Percentiles rank a stretch among this genome's conserved stretches.
Conservation (phyloP, 2,329 filamentous ascomycete species). For the Xylariaceae sp. region DNA sequence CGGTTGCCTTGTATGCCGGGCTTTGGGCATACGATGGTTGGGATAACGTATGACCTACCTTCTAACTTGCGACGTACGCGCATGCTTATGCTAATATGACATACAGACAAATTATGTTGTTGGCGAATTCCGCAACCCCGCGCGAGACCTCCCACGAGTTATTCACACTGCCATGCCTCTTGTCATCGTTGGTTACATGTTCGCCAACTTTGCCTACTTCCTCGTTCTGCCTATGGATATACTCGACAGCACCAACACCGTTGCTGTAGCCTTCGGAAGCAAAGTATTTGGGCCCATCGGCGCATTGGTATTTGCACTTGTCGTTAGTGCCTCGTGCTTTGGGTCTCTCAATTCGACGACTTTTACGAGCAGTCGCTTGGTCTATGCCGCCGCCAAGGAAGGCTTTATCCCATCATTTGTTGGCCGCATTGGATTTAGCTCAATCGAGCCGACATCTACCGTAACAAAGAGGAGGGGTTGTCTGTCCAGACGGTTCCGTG, state of each 20-base stretch:
- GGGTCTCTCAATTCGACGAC: slow-evolving; percentile 91
- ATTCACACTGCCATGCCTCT: slow-evolving; percentile 96
- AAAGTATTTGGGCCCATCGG: slow-evolving; percentile 86
- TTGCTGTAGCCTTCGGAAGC: slow-evolving; percentile 89
- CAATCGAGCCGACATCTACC: slow-evolving; percentile 36
- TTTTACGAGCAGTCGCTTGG: slow-evolving; percentile 86
- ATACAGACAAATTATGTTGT: slow-evolving; percentile 90
- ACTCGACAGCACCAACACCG: slow-evolving; percentile 86
- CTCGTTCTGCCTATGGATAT: slow-evolving; percentile 78
- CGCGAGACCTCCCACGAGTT: slow-evolving; percentile 83
- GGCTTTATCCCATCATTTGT: slow-evolving; percentile 85
- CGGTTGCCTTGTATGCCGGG: slow-evolving; percentile 89
- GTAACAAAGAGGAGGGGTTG: slow-evolving; percentile 51
- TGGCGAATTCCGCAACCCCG: slow-evolving; percentile 90
- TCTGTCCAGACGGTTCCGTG: slow-evolving; percentile 54
- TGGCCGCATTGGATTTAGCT: slow-evolving; percentile 71
- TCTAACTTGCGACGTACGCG: too few species aligned
- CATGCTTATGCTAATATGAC: slow-evolving; percentile 24
- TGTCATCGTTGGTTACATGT: slow-evolving; percentile 83
- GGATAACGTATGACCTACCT: too few species aligned
- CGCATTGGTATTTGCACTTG: slow-evolving; percentile 77
- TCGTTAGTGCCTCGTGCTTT: slow-evolving; percentile 89
- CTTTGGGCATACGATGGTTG: slow-evolving; percentile 98
- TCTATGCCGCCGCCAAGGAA: slow-evolving; percentile 93
- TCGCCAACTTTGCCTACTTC: slow-evolving; percentile 92